phyloP scores from a whole-genome alignment of 2,329 filamentous ascomycete genomes.

The Eurotiales sp. region DNA sequence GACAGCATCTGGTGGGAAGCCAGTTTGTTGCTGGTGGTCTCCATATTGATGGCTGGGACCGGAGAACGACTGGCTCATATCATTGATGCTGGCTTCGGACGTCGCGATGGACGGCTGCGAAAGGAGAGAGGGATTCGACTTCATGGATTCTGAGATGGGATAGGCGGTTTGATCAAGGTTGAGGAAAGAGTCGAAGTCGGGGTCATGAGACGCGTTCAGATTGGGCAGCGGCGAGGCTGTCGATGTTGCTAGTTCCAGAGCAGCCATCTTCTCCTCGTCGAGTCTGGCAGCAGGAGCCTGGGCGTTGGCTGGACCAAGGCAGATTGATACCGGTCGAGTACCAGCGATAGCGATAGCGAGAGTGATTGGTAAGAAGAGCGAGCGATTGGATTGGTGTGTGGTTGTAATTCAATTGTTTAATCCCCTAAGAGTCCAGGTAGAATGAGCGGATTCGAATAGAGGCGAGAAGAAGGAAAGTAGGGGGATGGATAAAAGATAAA shows the following conservation, averaged over 20 bases:
- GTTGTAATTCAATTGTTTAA: no score
- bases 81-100: slow-evolving; percentile 33
- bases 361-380: no score
- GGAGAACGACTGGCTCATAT: slow-evolving; percentile 53
- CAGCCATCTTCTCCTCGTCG: slow-evolving; percentile 14
- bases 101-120: slow-evolving; percentile 35
- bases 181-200: slow-evolving; percentile 46
- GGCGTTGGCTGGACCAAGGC: no score
- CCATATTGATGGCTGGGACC: slow-evolving; percentile 94
- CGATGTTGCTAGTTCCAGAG: slow-evolving; percentile 30
- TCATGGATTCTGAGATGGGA: slow-evolving; percentile 32
- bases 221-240: slow-evolving; percentile 27
- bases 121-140: slow-evolving; percentile 33
- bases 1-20: slow-evolving; percentile 79
- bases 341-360: neutral
- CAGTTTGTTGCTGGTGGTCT: slow-evolving; percentile 92
- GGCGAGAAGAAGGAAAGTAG: no score
- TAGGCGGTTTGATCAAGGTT: slow-evolving; percentile 44
- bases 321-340: no score
- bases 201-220: slow-evolving; percentile 36
- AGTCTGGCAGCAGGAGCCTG: no score
- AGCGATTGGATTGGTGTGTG: no score
- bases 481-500: neutral
- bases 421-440: no score
- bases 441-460: no score